Conservation (phyloP, 345 rosid species). For the Eucalyptus pauciflora region DNA sequence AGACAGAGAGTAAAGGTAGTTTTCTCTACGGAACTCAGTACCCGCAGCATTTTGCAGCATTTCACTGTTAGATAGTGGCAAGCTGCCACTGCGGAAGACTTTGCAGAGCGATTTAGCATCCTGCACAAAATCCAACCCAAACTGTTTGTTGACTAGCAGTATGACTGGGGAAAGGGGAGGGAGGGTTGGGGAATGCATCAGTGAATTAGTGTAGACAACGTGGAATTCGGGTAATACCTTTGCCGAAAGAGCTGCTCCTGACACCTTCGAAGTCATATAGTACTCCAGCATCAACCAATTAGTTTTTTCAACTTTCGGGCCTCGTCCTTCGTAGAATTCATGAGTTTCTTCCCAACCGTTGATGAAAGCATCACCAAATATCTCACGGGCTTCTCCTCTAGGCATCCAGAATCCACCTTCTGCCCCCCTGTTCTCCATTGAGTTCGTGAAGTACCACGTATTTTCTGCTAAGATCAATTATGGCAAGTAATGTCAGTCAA, state of each 20-base stretch:
- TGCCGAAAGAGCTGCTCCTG: neutral
- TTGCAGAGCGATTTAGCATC: constrained; percentile 7
- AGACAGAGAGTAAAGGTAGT: neutral
- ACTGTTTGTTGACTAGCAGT: neutral
- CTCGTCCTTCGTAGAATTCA: constrained; percentile 7
- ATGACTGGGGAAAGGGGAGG: neutral
- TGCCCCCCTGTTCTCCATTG: neutral
- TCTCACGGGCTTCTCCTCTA: constrained; percentile 1
- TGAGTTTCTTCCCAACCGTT: constrained; percentile 14
- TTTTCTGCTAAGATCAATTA: neutral
- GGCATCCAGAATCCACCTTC: constrained; percentile 13
- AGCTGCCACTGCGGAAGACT: neutral
- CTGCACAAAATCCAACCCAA: constrained; percentile 16
- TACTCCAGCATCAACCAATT: constrained; percentile 18
- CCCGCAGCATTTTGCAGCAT: neutral
- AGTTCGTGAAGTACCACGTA: constrained; percentile 8
- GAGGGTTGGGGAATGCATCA: neutral
- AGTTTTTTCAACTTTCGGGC: neutral
- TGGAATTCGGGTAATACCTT: constrained; percentile 1
- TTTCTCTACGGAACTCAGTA: neutral
- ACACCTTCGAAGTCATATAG: constrained; percentile 1
- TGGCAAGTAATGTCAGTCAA: neutral
- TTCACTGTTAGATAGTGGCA: neutral
- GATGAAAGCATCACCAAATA: constrained; percentile 3
- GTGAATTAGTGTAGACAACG: neutral